These are phyloP conservation scores for Cystobasidium ongulense DNA, from an alignment of 768 basidiomycete genomes.

Conservation along the genomic window DNA sequence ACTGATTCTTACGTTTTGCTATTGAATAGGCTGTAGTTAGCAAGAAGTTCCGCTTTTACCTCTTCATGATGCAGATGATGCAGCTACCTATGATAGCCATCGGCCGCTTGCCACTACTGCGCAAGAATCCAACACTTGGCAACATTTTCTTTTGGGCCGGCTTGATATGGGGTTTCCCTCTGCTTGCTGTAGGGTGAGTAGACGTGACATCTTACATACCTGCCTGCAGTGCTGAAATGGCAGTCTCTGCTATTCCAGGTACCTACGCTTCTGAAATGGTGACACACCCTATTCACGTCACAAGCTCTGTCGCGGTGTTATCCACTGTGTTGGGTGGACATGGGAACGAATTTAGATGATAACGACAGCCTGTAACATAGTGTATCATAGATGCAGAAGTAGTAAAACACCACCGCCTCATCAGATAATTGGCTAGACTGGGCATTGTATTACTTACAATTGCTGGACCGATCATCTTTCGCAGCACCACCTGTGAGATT, in stretches of 20 bases:
- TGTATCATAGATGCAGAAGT: background rate
- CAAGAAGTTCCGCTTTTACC: conserved; percentile 76
- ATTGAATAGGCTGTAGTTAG: conserved; percentile 56
- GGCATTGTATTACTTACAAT: too few species aligned
- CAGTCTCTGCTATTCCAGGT: background rate
- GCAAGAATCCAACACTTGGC: conserved; percentile 65
- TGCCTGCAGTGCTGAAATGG: background rate
- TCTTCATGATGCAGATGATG: conserved; percentile 72
- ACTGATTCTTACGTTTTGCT: background rate
- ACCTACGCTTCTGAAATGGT: conserved; percentile 11
- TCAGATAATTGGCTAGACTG: too few species aligned
- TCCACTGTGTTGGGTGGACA: background rate
- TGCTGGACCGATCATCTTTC: too few species aligned
- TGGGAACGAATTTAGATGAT: background rate
- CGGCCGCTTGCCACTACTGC: conserved; percentile 66
- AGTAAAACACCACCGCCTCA: background rate
- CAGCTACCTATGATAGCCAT: conserved; percentile 86
- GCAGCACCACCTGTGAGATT: too few species aligned
- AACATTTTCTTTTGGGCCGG: conserved; percentile 85
- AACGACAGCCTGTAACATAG: background rate
- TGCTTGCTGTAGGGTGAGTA: conserved; percentile 75
- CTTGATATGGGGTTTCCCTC: conserved; percentile 72
- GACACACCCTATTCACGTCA: background rate
- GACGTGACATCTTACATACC: background rate
- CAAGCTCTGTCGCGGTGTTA: background rate